A percentile compares a stretch with the other conserved stretches of the same genome.
Conservation (phyloP, 2,329 filamentous ascomycete species). For the Nannizziopsis barbatae region DNA sequence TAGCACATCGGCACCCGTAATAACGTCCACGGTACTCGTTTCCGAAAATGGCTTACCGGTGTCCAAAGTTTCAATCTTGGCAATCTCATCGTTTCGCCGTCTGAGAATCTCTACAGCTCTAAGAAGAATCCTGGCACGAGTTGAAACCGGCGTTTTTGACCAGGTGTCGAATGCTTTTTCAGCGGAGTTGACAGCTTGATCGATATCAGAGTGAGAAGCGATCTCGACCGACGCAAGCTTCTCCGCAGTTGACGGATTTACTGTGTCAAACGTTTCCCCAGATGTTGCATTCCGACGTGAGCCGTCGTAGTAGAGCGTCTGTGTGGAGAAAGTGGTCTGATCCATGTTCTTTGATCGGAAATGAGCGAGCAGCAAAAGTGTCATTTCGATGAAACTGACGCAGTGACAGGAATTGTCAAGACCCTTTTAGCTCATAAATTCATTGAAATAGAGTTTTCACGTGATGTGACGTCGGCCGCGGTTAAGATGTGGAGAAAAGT, state of each 20-base stretch:
- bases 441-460: neutral
- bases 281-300: conserved; percentile 51
- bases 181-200: conserved; percentile 61
- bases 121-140: conserved; percentile 66
- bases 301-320: conserved; percentile 67
- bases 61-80: conserved; percentile 67
- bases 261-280: conserved; percentile 54
- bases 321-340: conserved; percentile 35
- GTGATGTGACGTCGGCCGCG: neutral
- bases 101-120: conserved; percentile 64
- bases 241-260: conserved; percentile 61
- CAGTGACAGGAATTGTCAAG: no score
- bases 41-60: conserved; percentile 80
- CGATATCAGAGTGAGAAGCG: conserved; percentile 55
- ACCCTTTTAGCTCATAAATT: neutral
- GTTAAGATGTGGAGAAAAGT: neutral
- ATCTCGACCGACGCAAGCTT: conserved; percentile 61
- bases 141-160: conserved; percentile 63
- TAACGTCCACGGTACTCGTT: conserved; percentile 71
- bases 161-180: conserved; percentile 61
- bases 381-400: neutral
- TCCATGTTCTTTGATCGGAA: conserved; percentile 18
- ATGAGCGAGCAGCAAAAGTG: neutral
- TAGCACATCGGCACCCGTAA: conserved; percentile 72
- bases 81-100: conserved; percentile 66